Percentiles rank a stretch among this genome's conserved stretches.
These are phyloP conservation scores for Waltergamsia citrina DNA, from an alignment of 2,329 filamentous ascomycete species.

Conservation along the genomic window DNA sequence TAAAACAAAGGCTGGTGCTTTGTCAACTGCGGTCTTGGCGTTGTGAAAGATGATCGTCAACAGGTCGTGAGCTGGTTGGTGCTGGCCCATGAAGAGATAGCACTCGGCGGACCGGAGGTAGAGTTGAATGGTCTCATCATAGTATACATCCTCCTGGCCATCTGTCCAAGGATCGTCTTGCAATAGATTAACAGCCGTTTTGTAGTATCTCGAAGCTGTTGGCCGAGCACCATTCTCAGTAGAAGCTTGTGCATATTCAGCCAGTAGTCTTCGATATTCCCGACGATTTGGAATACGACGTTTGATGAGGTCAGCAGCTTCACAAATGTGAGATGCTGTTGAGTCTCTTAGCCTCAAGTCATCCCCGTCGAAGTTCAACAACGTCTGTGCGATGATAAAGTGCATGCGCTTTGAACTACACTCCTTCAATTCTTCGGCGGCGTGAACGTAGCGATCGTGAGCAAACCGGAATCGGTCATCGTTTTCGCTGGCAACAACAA, in stretches of 20 bases:
- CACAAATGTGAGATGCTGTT: conserved; percentile 73
- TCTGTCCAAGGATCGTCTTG: conserved; percentile 73
- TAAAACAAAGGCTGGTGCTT: conserved; percentile 74
- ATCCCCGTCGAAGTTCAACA: conserved; percentile 60
- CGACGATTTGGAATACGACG: conserved; percentile 47
- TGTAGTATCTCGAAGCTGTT: conserved; percentile 76
- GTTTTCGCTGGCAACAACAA: conserved; percentile 71
- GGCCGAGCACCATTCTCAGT: conserved; percentile 74
- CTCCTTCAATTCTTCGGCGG: conserved; percentile 60
- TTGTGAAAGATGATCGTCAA: conserved; percentile 61
- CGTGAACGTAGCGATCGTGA: conserved; percentile 79
- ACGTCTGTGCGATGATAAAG: conserved; percentile 74
- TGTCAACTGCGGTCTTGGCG: conserved; percentile 66
- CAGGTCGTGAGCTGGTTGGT: conserved; percentile 56
- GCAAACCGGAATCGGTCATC: conserved; percentile 84
- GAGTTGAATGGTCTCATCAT: conserved; percentile 76
- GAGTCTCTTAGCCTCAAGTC: conserved; percentile 59
- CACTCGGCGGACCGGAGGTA: conserved; percentile 76
- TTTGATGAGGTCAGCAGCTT: conserved; percentile 67
- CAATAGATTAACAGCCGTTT: conserved; percentile 66
- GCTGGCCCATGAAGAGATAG: conserved; percentile 68
- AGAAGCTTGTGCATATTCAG: conserved; percentile 68
- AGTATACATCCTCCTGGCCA: conserved; percentile 60
- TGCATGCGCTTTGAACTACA: conserved; percentile 73
- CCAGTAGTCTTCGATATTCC: conserved; percentile 66